Base-by-base conservation (phyloP, 768 basidiomycete species). In the Suillus brevipes region DNA sequence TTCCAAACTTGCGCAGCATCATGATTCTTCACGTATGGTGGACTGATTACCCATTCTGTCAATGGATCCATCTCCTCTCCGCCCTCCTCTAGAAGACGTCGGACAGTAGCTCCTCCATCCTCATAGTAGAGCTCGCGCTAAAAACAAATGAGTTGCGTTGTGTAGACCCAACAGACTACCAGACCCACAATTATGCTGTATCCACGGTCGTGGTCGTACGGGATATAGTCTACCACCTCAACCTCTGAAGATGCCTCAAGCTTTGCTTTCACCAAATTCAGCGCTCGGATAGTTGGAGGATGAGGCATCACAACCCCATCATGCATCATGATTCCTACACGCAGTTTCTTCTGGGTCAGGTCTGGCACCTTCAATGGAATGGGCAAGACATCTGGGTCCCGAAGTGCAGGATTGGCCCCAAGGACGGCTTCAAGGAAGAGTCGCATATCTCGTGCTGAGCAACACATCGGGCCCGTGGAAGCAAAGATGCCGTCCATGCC, bases 211-310 rank as follows among this genome's bases (percentile, higher is more conserved):
- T 83, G 81, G 13, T 76, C 69, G 61, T 72, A 74, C 8, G 81
- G 78, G 18, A 40, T 34, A 61, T 81, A 84, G 38, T 75, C 73
- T 14, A 78, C 66, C 59, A 82, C 74, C 63, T 77, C 78, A 52
- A 76, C 79, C 61, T 67, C 72, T 4, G 71, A 66, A 10, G 78
- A 75, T 0, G 71, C 73, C 38, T 68, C 68, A 42, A 85, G 69
- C 20, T 77, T 81, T 28, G 66, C 72, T 66, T 77, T 80, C 8
- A 72, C 68, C 20, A 76, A 63, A 28, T 78, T 69, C 63, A 86
- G 65, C 6, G 81, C 84, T 8, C 84, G 75, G 7, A 68, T 60
- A 38, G 80, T 70, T 0, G 84, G 84, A 25, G 83, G 80, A 12
- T 78, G 76, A 5, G 83, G 81, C 42, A 71, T 64, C 1, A 79